Evolutionary conservation across 116 monocot species (phyloP).

Genomic region (Thalassia testudinum): DNA sequence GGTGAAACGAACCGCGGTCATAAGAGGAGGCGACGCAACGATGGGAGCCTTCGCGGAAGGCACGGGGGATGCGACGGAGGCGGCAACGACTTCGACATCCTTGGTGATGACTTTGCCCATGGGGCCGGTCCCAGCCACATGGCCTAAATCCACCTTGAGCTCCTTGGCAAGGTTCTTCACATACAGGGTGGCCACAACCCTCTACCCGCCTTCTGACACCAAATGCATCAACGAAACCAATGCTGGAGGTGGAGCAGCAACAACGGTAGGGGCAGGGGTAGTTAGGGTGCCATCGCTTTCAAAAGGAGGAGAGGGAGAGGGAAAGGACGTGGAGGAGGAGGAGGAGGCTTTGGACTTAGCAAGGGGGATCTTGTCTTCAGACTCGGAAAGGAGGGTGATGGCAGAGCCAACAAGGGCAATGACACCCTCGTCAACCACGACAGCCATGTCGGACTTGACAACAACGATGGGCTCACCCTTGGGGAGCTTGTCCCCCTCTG

Average conservation of each 20-base stretch:
- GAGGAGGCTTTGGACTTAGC: slow-evolving; percentile 61
- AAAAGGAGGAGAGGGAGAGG: neutral
- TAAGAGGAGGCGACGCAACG: slow-evolving; percentile 17
- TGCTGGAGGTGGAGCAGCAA: neutral
- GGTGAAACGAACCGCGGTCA: slow-evolving; percentile 60
- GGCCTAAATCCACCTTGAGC: slow-evolving; percentile 49
- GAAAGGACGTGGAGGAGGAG: slow-evolving; percentile 11
- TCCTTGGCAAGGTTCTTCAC: slow-evolving; percentile 95
- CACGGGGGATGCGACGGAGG: slow-evolving; percentile 2
- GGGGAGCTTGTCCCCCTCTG: slow-evolving; percentile 75
- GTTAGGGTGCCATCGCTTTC: neutral
- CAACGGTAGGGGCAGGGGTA: neutral
- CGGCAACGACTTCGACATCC: slow-evolving; percentile 58
- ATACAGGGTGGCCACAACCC: slow-evolving; percentile 73
- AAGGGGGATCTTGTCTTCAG: slow-evolving; percentile 57
- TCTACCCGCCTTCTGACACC: slow-evolving; percentile 29
- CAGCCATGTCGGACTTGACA: slow-evolving; percentile 89
- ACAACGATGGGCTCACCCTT: slow-evolving; percentile 85
- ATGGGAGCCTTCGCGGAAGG: neutral
- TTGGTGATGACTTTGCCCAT: slow-evolving; percentile 86
- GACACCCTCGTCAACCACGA: slow-evolving; percentile 56
- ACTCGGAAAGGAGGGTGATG: slow-evolving; percentile 67
- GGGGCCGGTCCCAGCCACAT: slow-evolving; percentile 60
- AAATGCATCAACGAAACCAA: slow-evolving; percentile 18
- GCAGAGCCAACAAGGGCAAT: slow-evolving; percentile 73